phyloP scores from a whole-genome alignment of 257 asterid genomes.

The Ocimum tenuiflorum region DNA sequence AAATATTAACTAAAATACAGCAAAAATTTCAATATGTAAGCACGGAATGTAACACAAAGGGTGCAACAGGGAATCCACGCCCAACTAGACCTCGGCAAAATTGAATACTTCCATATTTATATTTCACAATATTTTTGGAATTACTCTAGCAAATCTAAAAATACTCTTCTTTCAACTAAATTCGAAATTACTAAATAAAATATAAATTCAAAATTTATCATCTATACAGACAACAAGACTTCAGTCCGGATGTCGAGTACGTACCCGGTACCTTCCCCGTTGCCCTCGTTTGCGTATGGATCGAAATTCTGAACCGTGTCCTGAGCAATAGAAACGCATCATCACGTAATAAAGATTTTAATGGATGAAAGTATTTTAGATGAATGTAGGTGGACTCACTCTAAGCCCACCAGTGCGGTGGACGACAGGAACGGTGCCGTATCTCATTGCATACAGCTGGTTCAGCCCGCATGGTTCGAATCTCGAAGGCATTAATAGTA shows the following conservation, averaged over 20 bases:
- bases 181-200: too few relatives aligned
- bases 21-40: too few relatives aligned
- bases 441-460: slow-evolving; percentile 92
- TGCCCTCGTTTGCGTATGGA: slow-evolving; percentile 66
- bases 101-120: too few relatives aligned
- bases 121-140: too few relatives aligned
- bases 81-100: too few relatives aligned
- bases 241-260: too few relatives aligned
- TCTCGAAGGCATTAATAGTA: slow-evolving; percentile 87
- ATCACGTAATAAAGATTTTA: not conserved
- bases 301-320: slow-evolving; percentile 74
- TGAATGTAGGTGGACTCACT: slow-evolving; percentile 38
- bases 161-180: too few relatives aligned
- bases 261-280: slow-evolving; percentile 92
- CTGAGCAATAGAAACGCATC: slow-evolving; percentile 31
- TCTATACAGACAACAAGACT: not conserved
- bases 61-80: too few relatives aligned
- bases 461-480: slow-evolving; percentile 95
- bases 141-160: too few relatives aligned
- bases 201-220: too few relatives aligned
- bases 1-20: too few relatives aligned
- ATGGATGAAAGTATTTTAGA: not conserved
- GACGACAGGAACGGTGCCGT: slow-evolving; percentile 89
- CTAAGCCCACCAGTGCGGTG: slow-evolving; percentile 90
- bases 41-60: too few relatives aligned